Percentiles rank a stretch among this genome's conserved stretches.
Conservation (phyloP, 768 basidiomycete genomes). For the Arthromyces matolae region DNA sequence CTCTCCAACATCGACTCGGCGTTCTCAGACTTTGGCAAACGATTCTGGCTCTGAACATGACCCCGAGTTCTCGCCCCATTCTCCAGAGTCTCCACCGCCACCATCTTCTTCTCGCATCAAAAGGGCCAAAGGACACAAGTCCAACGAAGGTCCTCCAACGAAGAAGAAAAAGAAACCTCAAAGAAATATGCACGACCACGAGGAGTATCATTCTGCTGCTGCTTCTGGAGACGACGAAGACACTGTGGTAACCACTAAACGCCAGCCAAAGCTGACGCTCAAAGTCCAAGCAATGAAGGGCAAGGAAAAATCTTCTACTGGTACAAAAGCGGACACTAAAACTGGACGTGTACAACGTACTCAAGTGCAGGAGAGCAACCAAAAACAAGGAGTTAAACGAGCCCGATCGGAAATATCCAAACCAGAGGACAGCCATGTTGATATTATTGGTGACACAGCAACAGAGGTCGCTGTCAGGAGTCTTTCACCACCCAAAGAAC, state of each 20-base stretch:
- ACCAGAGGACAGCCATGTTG: conserved; percentile 31
- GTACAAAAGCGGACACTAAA: conserved; percentile 25
- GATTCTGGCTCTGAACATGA: conserved; percentile 12
- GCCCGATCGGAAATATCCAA: conserved; percentile 26
- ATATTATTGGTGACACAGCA: conserved; percentile 30
- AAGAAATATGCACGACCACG: conserved; percentile 26
- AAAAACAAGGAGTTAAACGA: conserved; percentile 27
- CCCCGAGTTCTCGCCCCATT: conserved; percentile 5
- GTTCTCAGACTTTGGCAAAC: conserved; percentile 7
- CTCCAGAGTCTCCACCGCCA: conserved; percentile 1
- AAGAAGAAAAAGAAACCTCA: conserved; percentile 18
- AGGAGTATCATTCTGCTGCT: conserved; percentile 11
- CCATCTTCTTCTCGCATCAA: conserved; percentile 4
- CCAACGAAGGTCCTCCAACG: conserved; percentile 6
- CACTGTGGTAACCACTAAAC: conserved; percentile 3
- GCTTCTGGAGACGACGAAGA: conserved; percentile 13
- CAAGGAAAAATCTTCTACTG: conserved; percentile 10
- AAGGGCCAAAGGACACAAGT: conserved; percentile 7
- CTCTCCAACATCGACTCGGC: conserved; percentile 3
- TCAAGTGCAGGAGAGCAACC: conserved; percentile 21
- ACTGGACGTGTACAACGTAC: conserved; percentile 40
- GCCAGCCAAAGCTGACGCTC: conserved; percentile 17
- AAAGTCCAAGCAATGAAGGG: conserved; percentile 24
- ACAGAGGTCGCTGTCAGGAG: conserved; percentile 20
- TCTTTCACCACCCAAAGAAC: conserved; percentile 28